phyloP scores from a whole-genome alignment of 495 filamentous ascomycete genomes.

The Talaromyces ruber region DNA sequence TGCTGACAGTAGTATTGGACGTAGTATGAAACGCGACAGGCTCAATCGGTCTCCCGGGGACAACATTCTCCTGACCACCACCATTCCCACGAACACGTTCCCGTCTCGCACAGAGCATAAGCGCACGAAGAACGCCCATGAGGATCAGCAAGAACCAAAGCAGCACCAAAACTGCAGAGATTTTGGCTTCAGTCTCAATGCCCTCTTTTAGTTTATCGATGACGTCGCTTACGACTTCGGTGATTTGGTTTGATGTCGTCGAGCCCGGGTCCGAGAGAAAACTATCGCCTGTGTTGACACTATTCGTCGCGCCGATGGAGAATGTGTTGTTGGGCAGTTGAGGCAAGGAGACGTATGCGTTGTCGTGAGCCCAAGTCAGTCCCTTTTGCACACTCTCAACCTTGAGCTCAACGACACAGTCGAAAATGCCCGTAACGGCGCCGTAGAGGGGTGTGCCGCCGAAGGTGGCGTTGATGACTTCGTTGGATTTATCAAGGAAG shows the following conservation, averaged over 20 bases:
- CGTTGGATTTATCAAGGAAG: constrained; percentile 65
- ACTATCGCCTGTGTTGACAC: constrained; percentile 48
- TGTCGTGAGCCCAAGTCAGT: constrained; percentile 79
- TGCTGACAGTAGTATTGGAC: neutral
- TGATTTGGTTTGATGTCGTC: constrained; percentile 71
- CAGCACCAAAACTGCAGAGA: constrained; percentile 59
- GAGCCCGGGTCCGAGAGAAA: constrained; percentile 68
- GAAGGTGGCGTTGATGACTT: constrained; percentile 67
- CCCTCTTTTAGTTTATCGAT: constrained; percentile 50
- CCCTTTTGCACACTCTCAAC: constrained; percentile 68
- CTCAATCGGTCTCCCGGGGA: constrained; percentile 10
- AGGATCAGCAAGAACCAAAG: constrained; percentile 72
- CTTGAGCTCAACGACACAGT: constrained; percentile 72
- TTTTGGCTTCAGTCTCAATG: constrained; percentile 67
- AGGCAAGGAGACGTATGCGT: constrained; percentile 80
- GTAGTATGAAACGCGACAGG: neutral
- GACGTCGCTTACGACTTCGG: constrained; percentile 59
- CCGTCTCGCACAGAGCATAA: constrained; percentile 35
- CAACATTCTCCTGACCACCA: constrained; percentile 23
- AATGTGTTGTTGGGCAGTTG: constrained; percentile 72
- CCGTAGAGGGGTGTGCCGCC: constrained; percentile 66
- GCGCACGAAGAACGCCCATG: constrained; percentile 59
- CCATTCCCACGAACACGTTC: constrained; percentile 40
- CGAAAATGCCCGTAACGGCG: constrained; percentile 62
- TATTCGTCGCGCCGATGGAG: constrained; percentile 64